phyloP scores from a whole-genome alignment of 768 basidiomycete genomes.

The Tulasnella sp. region DNA sequence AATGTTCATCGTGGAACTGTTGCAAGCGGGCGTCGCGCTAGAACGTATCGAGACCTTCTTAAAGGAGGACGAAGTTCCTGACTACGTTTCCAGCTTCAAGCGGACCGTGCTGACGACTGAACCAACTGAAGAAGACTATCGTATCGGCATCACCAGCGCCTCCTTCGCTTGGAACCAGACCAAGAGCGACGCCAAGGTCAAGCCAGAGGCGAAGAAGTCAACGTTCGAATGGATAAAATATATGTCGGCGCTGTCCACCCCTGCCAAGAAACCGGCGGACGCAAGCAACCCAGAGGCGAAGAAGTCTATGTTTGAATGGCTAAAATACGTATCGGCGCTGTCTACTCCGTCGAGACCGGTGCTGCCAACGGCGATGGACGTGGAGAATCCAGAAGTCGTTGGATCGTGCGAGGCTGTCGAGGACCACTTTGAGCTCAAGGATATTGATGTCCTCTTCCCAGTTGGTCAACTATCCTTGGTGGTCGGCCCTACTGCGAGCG shows the following conservation, averaged over 20 bases:
- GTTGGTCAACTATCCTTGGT: slow-evolving; percentile 52
- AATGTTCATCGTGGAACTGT: slow-evolving; percentile 63
- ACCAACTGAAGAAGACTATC: slow-evolving; percentile 25
- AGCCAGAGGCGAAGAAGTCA: too few species aligned
- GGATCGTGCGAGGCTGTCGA: slow-evolving; percentile 23
- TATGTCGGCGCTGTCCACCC: too few species aligned
- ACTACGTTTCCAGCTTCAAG: slow-evolving; percentile 58
- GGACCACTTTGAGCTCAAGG: slow-evolving; percentile 49
- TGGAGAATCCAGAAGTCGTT: slow-evolving; percentile 16
- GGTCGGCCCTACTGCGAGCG: slow-evolving; percentile 63
- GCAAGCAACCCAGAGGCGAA: too few species aligned
- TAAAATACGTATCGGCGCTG: too few species aligned
- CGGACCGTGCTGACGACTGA: slow-evolving; percentile 20
- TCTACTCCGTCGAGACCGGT: not conserved
- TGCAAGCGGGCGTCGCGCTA: slow-evolving; percentile 56
- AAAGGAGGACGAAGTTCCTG: slow-evolving; percentile 58
- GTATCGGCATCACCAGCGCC: slow-evolving; percentile 39
- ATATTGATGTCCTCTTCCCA: slow-evolving; percentile 62
- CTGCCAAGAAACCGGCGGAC: too few species aligned
- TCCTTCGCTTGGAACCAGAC: slow-evolving; percentile 55
- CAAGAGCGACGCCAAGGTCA: slow-evolving; percentile 24
- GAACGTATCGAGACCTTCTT: slow-evolving; percentile 59
- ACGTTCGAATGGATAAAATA: too few species aligned
- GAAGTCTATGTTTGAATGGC: too few species aligned
- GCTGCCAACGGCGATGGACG: slow-evolving; percentile 14